A percentile compares a stretch with the other conserved stretches of the same genome.
Conservation (phyloP, 108 stramenopile species). For the Nitzschia sp. region DNA sequence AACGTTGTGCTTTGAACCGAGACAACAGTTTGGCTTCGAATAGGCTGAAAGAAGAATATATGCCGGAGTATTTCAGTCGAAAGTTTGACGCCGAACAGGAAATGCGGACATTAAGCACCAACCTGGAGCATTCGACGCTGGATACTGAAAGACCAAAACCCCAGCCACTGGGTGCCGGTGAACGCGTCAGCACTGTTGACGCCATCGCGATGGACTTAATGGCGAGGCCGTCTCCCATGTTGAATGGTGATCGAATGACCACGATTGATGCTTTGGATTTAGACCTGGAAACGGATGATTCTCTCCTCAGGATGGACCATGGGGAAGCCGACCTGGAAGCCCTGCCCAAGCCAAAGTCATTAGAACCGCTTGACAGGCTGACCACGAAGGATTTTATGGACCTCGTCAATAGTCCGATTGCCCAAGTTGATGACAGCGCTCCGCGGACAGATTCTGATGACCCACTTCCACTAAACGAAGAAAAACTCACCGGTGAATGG, state of each 20-base stretch:
- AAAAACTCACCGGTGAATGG: conserved; percentile 19
- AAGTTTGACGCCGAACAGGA: conserved; percentile 46
- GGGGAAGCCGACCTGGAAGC: background rate
- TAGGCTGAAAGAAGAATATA: conserved; percentile 62
- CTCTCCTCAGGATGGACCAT: background rate
- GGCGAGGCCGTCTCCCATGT: conserved; percentile 37
- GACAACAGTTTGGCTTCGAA: conserved; percentile 73
- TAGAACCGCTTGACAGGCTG: conserved; percentile 22
- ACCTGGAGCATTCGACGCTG: conserved; percentile 38
- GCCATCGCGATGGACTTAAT: conserved; percentile 44
- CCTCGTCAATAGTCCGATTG: conserved; percentile 30
- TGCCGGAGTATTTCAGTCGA: conserved; percentile 34
- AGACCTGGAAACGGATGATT: conserved; percentile 42
- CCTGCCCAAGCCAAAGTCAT: conserved; percentile 23
- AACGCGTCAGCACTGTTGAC: conserved; percentile 40
- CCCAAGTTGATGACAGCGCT: background rate
- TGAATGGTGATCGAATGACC: conserved; percentile 28
- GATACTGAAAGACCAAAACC: conserved; percentile 16
- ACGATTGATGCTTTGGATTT: conserved; percentile 63
- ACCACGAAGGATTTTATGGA: conserved; percentile 42
- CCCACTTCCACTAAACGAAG: conserved; percentile 24
- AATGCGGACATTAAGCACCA: conserved; percentile 58
- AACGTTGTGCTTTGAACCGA: conserved; percentile 71
- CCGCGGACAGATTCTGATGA: conserved; percentile 6
- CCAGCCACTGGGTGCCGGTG: conserved; percentile 7